Base-by-base conservation (phyloP, 495 filamentous ascomycete genomes). In the Tuber brumale region DNA sequence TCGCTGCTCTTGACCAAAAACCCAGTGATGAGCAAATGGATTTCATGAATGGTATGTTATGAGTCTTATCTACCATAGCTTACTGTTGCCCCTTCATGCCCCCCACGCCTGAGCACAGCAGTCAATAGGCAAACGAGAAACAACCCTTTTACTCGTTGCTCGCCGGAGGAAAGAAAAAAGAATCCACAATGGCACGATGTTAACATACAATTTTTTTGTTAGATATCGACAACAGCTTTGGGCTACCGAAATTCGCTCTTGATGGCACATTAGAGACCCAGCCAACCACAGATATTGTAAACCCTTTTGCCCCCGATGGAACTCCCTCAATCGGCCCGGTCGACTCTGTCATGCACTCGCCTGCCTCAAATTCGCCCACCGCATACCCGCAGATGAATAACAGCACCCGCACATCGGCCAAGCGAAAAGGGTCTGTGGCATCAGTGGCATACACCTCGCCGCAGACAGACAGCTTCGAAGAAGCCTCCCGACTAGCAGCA, bases 401-500 rank as follows among this genome's bases (percentile, higher is more conserved):
- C 72, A 73, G 43, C 70, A 72, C 70, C 72, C 51, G 70, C n/a
- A 71, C 70, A 27, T 39, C 37, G 43, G 27, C 76, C 12, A 83
- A 83, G 61, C 76, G 82, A 72, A 83, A 77, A 75, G 45, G 70
- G 35, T 83, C 82, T 12, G 72, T 72, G 31, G 77, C 75, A 45
- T 41, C 71, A 41, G 35, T 41, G 21, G 37, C 70, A 14, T 23
- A 71, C 0, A 31, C 70, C 23, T 78, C 76, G 3, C 12, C 61
- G 27, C 75, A 78, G 14, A 35, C 69, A 35, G 80, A 79, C 19
- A 75, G 70, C 46, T 87, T 90, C 76, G 91, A 93, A 83, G 91
- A 93, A 81, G 85, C 89, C 77, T 88, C 94, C 46, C 90, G 94
- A 57, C 80, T 90, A 37, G 94, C 94, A n/a, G 94, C 96, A 46